Evolutionary conservation across 108 stramenopile genomes (phyloP).

Genomic region (Mayamaea pseudoterrestris): DNA sequence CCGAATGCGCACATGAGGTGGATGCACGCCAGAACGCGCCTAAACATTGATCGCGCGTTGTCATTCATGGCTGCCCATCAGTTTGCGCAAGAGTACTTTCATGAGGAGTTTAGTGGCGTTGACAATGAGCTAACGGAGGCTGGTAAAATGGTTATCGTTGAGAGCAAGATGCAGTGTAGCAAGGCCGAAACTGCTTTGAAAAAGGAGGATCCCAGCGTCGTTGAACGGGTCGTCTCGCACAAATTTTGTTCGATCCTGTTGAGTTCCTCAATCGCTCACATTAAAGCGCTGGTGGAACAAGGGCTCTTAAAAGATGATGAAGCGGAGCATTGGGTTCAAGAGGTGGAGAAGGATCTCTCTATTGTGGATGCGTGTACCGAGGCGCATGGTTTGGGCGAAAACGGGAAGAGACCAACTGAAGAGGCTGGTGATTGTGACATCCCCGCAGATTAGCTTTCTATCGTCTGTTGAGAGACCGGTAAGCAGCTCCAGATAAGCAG

Average conservation of each 20-base stretch:
- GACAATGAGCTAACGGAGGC: constrained; percentile 2
- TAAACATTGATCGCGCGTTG: constrained; percentile 23
- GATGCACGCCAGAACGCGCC: background rate
- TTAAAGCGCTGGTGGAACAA: constrained; percentile 22
- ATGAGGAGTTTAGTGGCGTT: background rate
- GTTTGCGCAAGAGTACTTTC: background rate
- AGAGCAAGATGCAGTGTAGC: constrained; percentile 26
- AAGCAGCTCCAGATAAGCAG: no score
- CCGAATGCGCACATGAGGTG: background rate
- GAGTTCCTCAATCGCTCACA: constrained; percentile 22
- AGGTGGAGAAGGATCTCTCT: constrained; percentile 27
- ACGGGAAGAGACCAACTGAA: no score
- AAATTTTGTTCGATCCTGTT: constrained; percentile 61
- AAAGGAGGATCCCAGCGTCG: constrained; percentile 16
- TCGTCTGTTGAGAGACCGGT: no score
- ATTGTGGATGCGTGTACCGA: no score
- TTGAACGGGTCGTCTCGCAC: constrained; percentile 36
- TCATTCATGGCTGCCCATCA: constrained; percentile 32
- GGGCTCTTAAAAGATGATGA: constrained; percentile 56
- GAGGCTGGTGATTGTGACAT: no score
- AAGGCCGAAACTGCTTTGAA: constrained; percentile 27
- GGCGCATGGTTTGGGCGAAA: no score
- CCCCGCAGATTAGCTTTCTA: no score
- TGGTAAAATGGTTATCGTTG: constrained; percentile 33
- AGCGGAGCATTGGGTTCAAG: constrained; percentile 42